These are phyloP conservation scores for Stevia rebaudiana DNA, from an alignment of 140 eudicot species.

Conservation along the genomic window DNA sequence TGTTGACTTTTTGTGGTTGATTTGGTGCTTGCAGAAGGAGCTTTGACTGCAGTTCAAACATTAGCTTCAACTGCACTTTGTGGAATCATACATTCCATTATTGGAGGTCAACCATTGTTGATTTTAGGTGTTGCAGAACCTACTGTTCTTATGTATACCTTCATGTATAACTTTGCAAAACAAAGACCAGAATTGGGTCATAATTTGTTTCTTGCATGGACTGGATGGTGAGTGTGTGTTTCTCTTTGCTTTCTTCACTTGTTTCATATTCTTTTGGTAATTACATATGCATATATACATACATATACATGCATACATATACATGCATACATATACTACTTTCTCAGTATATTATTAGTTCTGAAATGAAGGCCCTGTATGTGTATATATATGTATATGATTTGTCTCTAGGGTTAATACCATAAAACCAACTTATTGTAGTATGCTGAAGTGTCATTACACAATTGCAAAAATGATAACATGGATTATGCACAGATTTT, in stretches of 20 bases:
- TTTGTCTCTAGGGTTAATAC: too few species aligned
- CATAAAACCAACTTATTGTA: not conserved
- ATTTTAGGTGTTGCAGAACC: constrained; percentile 98
- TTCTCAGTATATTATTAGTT: too few species aligned
- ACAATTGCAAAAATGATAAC: not conserved
- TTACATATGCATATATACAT: too few species aligned
- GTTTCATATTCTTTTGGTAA: not conserved
- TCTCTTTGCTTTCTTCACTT: not conserved
- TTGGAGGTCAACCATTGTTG: constrained; percentile 95
- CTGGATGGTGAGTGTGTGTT: constrained; percentile 61
- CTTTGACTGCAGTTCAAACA: constrained; percentile 93
- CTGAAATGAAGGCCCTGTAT: too few species aligned
- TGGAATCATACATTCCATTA: constrained; percentile 88
- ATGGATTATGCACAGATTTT: not conserved
- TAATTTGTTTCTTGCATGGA: constrained; percentile 83
- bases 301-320: too few species aligned
- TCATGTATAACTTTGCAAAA: constrained; percentile 90
- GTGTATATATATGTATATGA: too few species aligned
- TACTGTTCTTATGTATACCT: constrained; percentile 95
- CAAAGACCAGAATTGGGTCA: constrained; percentile 85
- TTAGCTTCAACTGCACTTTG: constrained; percentile 88
- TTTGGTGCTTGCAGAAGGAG: constrained; percentile 63
- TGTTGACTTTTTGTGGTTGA: not conserved
- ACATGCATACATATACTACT: too few species aligned
- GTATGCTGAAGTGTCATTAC: not conserved